Evolutionary conservation across 2,329 filamentous ascomycete species (phyloP), one percentile per base, ranked within the genome.

Genomic region (Arthrobotrys megalospora): DNA sequence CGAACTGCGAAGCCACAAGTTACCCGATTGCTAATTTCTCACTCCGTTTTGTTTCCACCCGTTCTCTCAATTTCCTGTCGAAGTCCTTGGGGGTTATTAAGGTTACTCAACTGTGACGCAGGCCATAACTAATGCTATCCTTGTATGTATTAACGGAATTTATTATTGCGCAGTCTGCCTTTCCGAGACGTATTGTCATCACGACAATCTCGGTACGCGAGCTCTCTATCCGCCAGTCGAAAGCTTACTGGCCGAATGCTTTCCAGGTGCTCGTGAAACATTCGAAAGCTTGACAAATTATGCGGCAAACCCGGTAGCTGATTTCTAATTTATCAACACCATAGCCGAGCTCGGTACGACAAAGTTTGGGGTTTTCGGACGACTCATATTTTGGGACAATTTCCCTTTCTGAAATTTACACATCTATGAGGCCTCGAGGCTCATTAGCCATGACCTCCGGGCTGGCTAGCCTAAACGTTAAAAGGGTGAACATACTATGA

Each of bases 241-340:
- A 52, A 21, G 45, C 16, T n/a, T n/a, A 19, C 6, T 48, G 45
- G 11, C 45, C 45, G 11, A 32, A 11, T 19, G 11, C 12, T 32
- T n/a, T 28, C 11, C 21, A 12, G 11, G 12, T 6, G 6, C 10
- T n/a, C 3, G 48, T 2, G 1, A 32, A n/a, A 38, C 2, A 3
- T 14, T 8, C 24, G n/a, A 32, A 12, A 16, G 45, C 10, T 3
- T 16, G 52, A 55, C 52, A 55, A 55, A 55, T 55, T 36, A 14
- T 55, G 28, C 32, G 52, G 52, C 52, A 55, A 6, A 38, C 6
- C 52, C 32, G 52, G 19, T 14, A 24, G 52, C 10, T 19, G 52
- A 55, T 55, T 55, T 36, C 34, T 55, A 55, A 55, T 38, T 38
- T 21, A n/a, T 28, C 28, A 36, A 32, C 21, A 52, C 4, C 45